Percentiles rank a stretch among this genome's conserved stretches.
Evolutionary conservation across 179 eudicot genomes (phyloP).

Genomic region (Vitellaria paradoxa): DNA sequence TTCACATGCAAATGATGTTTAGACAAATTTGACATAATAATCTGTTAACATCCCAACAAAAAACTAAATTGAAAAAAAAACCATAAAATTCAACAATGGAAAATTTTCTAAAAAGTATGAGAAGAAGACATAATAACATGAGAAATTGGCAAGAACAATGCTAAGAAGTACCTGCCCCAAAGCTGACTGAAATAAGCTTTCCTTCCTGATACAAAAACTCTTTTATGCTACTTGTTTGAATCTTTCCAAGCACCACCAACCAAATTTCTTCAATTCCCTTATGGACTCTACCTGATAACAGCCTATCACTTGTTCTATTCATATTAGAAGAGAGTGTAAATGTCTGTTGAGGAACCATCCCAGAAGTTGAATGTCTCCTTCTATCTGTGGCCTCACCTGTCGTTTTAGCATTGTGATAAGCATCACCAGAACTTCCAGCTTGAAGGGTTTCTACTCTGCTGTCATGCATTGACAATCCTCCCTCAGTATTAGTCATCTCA

Average conservation of each 20-base stretch:
- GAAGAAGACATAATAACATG: background rate
- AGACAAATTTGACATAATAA: background rate
- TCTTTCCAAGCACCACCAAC: conserved; percentile 75
- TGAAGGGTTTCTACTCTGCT: conserved; percentile 24
- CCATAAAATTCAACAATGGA: background rate
- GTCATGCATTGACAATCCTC: conserved; percentile 33
- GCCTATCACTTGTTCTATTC: conserved; percentile 28
- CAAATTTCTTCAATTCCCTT: conserved; percentile 74
- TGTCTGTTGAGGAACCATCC: conserved; percentile 29
- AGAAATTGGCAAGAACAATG: background rate
- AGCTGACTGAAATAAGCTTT: conserved; percentile 64
- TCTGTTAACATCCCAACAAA: background rate
- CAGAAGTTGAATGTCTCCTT: conserved; percentile 33
- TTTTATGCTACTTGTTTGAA: conserved; percentile 53
- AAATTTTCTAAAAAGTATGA: background rate
- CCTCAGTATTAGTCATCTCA: conserved; percentile 34
- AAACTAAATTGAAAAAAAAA: background rate
- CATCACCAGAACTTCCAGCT: conserved; percentile 39
- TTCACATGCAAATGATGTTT: background rate
- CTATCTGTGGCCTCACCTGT: conserved; percentile 29
- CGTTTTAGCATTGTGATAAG: conserved; percentile 26
- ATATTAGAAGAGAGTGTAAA: conserved; percentile 28
- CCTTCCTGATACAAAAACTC: conserved; percentile 90
- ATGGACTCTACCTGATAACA: conserved; percentile 25
- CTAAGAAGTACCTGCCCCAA: conserved; percentile 67